A percentile compares a stretch with the other conserved stretches of the same genome.
These are phyloP conservation scores for Fusarium agapanthi DNA, from an alignment of 2,329 filamentous ascomycete species.

Conservation along the genomic window DNA sequence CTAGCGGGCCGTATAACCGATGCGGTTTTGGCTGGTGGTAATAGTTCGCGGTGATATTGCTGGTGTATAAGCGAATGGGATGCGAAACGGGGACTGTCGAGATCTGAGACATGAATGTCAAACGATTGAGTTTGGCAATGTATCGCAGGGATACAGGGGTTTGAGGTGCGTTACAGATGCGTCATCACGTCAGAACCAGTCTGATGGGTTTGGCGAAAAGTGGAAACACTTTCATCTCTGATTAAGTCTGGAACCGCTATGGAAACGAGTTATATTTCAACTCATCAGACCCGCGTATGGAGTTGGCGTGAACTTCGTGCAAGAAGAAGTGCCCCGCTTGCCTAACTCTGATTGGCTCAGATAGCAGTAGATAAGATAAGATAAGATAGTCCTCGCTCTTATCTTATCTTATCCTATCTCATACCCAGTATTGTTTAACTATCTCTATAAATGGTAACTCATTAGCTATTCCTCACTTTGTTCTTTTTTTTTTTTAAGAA, in stretches of 20 bases:
- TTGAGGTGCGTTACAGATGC: neutral
- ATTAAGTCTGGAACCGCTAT: no score
- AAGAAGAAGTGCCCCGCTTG: neutral
- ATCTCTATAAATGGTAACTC: no score
- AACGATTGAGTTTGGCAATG: neutral
- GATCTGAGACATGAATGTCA: neutral
- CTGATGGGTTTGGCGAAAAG: neutral
- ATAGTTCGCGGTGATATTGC: neutral
- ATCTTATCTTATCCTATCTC: neutral
- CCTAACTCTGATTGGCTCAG: rapidly evolving
- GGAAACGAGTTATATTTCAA: neutral
- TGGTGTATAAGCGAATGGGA: neutral
- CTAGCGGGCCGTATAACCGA: neutral
- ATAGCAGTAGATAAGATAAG: rapidly evolving
- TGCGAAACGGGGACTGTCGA: neutral
- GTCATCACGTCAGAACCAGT: neutral
- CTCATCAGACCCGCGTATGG: rapidly evolving
- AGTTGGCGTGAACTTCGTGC: neutral
- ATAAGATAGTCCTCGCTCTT: rapidly evolving
- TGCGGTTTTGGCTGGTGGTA: neutral
- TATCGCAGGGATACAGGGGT: neutral
- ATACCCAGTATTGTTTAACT: no score
- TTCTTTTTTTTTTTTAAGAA: no score
- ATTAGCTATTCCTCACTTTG: no score
- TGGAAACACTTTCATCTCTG: neutral